Evolutionary conservation across 805 yeast genomes (phyloP).

Genomic region (Candida arabinofermentans): DNA sequence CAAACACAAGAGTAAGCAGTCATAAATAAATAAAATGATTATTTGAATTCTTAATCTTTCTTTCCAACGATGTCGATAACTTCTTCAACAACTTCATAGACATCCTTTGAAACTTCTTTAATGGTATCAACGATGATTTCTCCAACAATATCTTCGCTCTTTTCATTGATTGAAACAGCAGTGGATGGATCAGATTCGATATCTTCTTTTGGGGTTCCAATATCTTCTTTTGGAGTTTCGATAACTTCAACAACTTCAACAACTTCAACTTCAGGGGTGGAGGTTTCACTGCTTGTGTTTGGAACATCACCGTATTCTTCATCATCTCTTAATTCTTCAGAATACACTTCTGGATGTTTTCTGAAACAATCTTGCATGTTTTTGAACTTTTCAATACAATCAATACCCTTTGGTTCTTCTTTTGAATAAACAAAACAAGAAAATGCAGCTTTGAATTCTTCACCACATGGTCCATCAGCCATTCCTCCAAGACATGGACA

Average conservation of each 20-base stretch:
- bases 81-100: background rate
- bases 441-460: constrained; percentile 90
- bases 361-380: constrained; percentile 94
- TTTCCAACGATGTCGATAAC: background rate
- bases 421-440: constrained; percentile 92
- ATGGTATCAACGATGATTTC: constrained; percentile 9
- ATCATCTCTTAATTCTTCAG: constrained; percentile 85
- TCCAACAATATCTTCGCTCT: constrained; percentile 16
- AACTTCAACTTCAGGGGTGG: too few relatives aligned
- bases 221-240: constrained; percentile 11
- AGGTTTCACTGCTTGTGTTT: too few relatives aligned
- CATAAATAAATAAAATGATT: background rate
- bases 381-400: constrained; percentile 87
- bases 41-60: constrained; percentile 14
- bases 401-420: constrained; percentile 94
- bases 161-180: constrained; percentile 4
- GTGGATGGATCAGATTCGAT: constrained; percentile 11
- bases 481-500: constrained; percentile 99
- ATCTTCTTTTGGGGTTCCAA: background rate
- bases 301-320: constrained; percentile 39
- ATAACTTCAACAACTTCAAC: constrained; percentile 18
- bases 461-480: constrained; percentile 99
- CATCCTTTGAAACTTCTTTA: constrained; percentile 11
- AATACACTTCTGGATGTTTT: constrained; percentile 86
- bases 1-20: background rate